Evolutionary conservation across 2,329 filamentous ascomycete species (phyloP).

Genomic region (Microdochium nivale): DNA sequence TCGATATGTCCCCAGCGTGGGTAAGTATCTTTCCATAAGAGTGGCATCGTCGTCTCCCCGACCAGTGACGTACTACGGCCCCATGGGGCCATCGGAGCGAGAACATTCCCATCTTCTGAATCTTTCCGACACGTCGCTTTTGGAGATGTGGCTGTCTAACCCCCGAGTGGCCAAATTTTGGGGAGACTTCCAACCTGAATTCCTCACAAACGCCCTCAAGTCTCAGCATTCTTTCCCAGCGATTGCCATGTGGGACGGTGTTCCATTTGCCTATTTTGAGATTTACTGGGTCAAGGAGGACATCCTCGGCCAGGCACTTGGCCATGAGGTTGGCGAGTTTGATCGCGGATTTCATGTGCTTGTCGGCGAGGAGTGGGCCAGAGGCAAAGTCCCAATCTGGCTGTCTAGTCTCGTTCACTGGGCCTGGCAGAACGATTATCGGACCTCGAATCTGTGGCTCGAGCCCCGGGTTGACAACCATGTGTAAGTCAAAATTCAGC

Average conservation of each 20-base stretch:
- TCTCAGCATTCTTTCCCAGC: slow-evolving; percentile 77
- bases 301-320: slow-evolving; percentile 59
- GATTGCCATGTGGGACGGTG: slow-evolving; percentile 88
- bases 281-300: slow-evolving; percentile 99
- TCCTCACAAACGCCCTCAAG: slow-evolving; percentile 57
- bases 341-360: slow-evolving; percentile 85
- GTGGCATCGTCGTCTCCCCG: slow-evolving; percentile 63
- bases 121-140: slow-evolving; percentile 46
- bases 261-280: slow-evolving; percentile 96
- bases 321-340: slow-evolving; percentile 62
- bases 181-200: slow-evolving; percentile 59
- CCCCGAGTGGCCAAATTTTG: slow-evolving; percentile 79
- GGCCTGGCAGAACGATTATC: slow-evolving; percentile 65
- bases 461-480: slow-evolving; percentile 89
- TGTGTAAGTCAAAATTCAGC: slow-evolving; percentile 51
- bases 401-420: slow-evolving; percentile 81
- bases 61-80: slow-evolving; percentile 56
- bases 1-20: slow-evolving; percentile 72
- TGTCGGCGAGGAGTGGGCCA: slow-evolving; percentile 85
- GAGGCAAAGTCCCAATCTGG: slow-evolving; percentile 77
- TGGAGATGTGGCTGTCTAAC: slow-evolving; percentile 84
- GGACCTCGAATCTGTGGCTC: slow-evolving; percentile 75
- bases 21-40: slow-evolving; percentile 82
- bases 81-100: slow-evolving; percentile 32
- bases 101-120: slow-evolving; percentile 30